Percentiles rank a stretch among this genome's conserved stretches.
Conservation (phyloP, 352 stramenopile genomes). For the Globisporangium camurandrum region DNA sequence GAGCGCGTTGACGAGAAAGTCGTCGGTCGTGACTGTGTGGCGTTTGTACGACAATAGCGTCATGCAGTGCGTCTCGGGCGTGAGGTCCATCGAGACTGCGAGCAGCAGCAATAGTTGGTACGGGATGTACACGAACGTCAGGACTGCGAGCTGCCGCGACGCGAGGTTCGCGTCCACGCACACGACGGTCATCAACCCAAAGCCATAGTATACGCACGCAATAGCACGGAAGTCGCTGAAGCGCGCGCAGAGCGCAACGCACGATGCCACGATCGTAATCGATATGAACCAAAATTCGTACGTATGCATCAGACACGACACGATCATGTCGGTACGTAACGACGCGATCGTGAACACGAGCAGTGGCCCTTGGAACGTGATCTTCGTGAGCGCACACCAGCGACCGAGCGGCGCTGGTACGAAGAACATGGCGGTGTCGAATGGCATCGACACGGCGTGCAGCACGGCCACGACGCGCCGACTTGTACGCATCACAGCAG, state of each 20-base stretch:
- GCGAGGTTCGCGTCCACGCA: slow-evolving; percentile 5
- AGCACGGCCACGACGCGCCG: neutral
- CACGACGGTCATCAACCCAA: neutral
- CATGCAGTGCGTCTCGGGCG: neutral
- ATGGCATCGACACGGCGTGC: neutral
- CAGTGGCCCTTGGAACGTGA: neutral
- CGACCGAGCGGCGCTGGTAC: neutral
- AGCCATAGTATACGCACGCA: neutral
- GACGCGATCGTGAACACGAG: neutral
- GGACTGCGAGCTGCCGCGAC: neutral
- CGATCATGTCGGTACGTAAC: slow-evolving; percentile 6
- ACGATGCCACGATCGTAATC: neutral
- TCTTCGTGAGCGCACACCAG: slow-evolving; percentile 1
- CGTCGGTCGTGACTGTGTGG: slow-evolving; percentile 1
- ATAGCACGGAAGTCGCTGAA: neutral
- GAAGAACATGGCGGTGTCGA: slow-evolving; percentile 4
- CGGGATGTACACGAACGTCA: neutral
- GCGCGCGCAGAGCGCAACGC: neutral
- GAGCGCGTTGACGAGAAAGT: slow-evolving; percentile 13
- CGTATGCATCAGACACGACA: slow-evolving; percentile 1
- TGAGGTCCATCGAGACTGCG: slow-evolving; percentile 1
- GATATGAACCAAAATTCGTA: slow-evolving; percentile 14
- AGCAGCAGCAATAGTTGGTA: neutral
- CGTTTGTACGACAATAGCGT: neutral
- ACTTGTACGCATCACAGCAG: neutral